These are phyloP conservation scores for Hypoxylon sp. DNA, from an alignment of 2,329 filamentous ascomycete genomes.

Conservation along the genomic window DNA sequence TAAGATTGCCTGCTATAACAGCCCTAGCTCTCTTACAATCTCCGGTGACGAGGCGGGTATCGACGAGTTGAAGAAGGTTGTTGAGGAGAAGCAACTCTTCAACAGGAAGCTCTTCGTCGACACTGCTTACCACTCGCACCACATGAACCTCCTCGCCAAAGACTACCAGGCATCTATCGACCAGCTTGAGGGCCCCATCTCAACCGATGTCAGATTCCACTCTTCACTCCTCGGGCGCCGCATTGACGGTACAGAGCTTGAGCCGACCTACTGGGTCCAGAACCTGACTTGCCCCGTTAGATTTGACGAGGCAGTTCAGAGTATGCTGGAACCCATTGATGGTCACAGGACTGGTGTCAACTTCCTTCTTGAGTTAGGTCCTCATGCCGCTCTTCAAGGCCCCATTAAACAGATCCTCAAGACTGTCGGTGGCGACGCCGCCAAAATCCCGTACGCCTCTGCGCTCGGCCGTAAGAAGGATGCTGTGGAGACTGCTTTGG, in stretches of 20 bases:
- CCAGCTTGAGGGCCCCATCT: conserved; percentile 44
- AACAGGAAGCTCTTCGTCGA: conserved; percentile 58
- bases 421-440: conserved; percentile 51
- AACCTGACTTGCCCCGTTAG: conserved; percentile 51
- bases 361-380: conserved; percentile 59
- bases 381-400: conserved; percentile 59
- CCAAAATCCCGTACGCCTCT: conserved; percentile 55
- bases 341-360: conserved; percentile 52
- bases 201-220: conserved; percentile 53
- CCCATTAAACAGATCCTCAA: conserved; percentile 61
- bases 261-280: conserved; percentile 56
- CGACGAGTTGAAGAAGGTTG: conserved; percentile 51
- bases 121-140: conserved; percentile 63
- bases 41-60: conserved; percentile 58
- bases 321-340: conserved; percentile 50
- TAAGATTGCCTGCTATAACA: conserved; percentile 60
- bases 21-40: conserved; percentile 59
- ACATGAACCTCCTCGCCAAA: conserved; percentile 61
- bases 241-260: conserved; percentile 50
- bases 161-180: conserved; percentile 54
- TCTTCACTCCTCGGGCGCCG: conserved; percentile 56
- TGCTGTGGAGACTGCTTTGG: conserved; percentile 55
- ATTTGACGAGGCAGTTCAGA: conserved; percentile 52
- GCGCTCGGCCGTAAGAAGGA: conserved; percentile 62
- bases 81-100: conserved; percentile 56